Evolutionary conservation across 2,329 filamentous ascomycete species (phyloP), one percentile per base, ranked within the genome.

Genomic region (Hymenoscyphus occultus): DNA sequence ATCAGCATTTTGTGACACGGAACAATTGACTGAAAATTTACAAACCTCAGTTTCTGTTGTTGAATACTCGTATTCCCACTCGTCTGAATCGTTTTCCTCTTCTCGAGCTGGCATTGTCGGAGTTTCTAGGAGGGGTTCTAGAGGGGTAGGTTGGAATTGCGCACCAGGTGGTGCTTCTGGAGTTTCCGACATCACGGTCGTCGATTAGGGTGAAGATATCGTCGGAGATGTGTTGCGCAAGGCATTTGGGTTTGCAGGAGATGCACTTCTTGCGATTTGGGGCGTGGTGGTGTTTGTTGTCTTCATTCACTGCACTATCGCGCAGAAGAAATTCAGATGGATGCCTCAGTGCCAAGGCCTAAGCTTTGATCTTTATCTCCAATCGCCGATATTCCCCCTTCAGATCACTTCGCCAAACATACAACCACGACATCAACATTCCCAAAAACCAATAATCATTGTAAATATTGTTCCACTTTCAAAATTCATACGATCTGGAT

Each of bases 31-130:
- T 28, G 9, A 39, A 39, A 13, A 40, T 16, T 19, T 42, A 7
- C 71, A 19, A 65, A 85, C 86, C 79, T 89, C 86, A 14, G 81
- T 87, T 71, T 89, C 86, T 0, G 84, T 87, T 2, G 78, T 76
- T 0, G 86, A 89, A 71, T 89, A 89, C 69, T 89, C 86, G 69
- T 88, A 89, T 71, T 89, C 86, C 85, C 85, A 89, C 60, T 87
- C 85, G 14, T 87, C 84, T 3, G 81, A 81, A 59, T 88, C 84
- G 65, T 86, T 79, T 10, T 51, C 56, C 7, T 54, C 48, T 54
- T 13, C n/a, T 13, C 48, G 48, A 22, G 45, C 67, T 67, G 10
- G 62, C 60, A 58, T 67, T 60, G 42, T 56, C 35, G 35, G 32
- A 59, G 28, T 56, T 14, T 58, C 19, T 39, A 61, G 45, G 54